Conservation (phyloP, 345 rosid genomes). For the Stellera chamaejasme region DNA sequence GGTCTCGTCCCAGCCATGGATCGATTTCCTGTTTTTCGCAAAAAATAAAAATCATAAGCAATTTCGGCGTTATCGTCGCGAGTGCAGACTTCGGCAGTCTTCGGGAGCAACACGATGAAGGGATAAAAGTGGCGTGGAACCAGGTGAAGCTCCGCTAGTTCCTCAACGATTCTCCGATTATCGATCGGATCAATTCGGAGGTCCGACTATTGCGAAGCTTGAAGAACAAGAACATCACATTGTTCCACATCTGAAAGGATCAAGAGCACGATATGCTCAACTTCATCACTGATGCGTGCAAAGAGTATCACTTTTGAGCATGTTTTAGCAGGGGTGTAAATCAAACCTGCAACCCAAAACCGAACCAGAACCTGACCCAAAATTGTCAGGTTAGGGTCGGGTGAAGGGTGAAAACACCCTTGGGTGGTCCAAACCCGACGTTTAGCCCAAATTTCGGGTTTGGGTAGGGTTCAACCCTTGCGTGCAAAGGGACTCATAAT, state of each 20-base stretch:
- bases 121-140: slow-evolving; percentile 93
- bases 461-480: no score
- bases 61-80: background rate
- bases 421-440: no score
- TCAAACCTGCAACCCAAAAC: no score
- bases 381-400: no score
- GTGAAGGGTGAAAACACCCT: no score
- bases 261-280: slow-evolving; percentile 40
- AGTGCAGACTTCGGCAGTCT: slow-evolving; percentile 41
- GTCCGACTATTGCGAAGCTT: slow-evolving; percentile 46
- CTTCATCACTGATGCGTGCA: slow-evolving; percentile 90
- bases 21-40: background rate
- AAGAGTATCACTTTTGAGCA: no score
- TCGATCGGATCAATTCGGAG: slow-evolving; percentile 68
- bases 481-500: no score
- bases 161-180: slow-evolving; percentile 45
- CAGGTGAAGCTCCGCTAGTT: slow-evolving; percentile 64
- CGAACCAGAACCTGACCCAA: no score
- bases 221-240: slow-evolving; percentile 48
- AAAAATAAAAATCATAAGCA: no score
- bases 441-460: no score
- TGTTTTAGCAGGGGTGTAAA: no score
- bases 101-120: slow-evolving; percentile 71
- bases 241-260: slow-evolving; percentile 58
- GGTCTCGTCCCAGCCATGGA: no score